phyloP scores from a whole-genome alignment of 2,329 filamentous ascomycete species.

The Trichoderma simmonsii region DNA sequence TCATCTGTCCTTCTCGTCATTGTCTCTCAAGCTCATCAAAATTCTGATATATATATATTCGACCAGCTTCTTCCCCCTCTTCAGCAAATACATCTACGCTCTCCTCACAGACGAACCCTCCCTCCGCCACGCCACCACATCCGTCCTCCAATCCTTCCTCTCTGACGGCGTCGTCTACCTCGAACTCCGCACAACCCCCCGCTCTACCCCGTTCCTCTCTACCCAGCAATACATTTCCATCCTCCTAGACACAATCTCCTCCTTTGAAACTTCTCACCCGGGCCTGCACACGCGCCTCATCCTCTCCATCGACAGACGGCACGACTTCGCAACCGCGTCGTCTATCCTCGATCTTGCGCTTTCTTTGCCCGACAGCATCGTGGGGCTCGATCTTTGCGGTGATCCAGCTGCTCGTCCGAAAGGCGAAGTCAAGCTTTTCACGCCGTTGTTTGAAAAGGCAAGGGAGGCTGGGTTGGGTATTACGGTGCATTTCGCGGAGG shows the following conservation, averaged over 20 bases:
- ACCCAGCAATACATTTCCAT: conserved; percentile 62
- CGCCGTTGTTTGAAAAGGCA: conserved; percentile 58
- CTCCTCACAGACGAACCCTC: conserved; percentile 63
- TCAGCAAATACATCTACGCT: conserved; percentile 75
- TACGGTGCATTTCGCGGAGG: conserved; percentile 78
- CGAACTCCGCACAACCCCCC: conserved; percentile 77
- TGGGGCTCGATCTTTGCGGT: conserved; percentile 76
- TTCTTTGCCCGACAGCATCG: conserved; percentile 51
- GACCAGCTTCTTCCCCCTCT: conserved; percentile 70
- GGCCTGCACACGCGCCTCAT: conserved; percentile 63
- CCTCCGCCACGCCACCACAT: conserved; percentile 59
- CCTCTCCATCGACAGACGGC: conserved; percentile 69
- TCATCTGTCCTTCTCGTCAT: not conserved
- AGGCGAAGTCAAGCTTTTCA: conserved; percentile 59
- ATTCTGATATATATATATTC: not conserved
- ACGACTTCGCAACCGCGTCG: conserved; percentile 56
- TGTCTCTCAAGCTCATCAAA: not conserved
- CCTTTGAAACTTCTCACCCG: conserved; percentile 42
- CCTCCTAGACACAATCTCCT: conserved; percentile 61
- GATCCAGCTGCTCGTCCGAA: conserved; percentile 55
- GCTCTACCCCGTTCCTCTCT: conserved; percentile 57
- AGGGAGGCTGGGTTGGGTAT: conserved; percentile 53
- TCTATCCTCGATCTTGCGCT: conserved; percentile 63
- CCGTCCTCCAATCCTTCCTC: conserved; percentile 65
- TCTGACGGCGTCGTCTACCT: conserved; percentile 72